A percentile compares a stretch with the other conserved stretches of the same genome.
Evolutionary conservation across 148 eudicot genomes (phyloP).

Genomic region (Dysphania ambrosioides): DNA sequence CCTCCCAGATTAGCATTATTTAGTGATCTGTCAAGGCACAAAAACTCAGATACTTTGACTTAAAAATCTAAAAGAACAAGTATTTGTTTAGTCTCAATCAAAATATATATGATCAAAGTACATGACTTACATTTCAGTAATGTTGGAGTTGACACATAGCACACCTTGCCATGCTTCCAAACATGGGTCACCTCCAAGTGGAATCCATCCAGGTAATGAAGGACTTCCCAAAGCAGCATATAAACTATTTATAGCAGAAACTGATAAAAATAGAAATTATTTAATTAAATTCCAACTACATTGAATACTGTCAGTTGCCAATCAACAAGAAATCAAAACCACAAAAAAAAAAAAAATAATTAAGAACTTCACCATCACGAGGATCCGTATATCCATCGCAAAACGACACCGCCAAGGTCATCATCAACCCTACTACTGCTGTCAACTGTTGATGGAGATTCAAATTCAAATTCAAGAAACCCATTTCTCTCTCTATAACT

Average conservation of each 20-base stretch:
- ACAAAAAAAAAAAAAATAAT: background rate
- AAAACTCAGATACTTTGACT: constrained; percentile 6
- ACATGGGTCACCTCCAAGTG: constrained; percentile 92
- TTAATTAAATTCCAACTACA: background rate
- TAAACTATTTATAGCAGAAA: constrained; percentile 72
- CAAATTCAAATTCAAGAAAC: constrained; percentile 28
- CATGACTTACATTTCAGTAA: constrained; percentile 62
- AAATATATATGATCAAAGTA: background rate
- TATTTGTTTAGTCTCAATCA: no score
- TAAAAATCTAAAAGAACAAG: background rate
- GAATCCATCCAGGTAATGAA: constrained; percentile 69
- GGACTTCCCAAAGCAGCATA: constrained; percentile 78
- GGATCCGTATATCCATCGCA: constrained; percentile 55
- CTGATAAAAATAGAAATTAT: constrained; percentile 34
- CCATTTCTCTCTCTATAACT: constrained; percentile 27
- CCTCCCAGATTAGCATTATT: constrained; percentile 71
- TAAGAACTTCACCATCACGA: constrained; percentile 53
- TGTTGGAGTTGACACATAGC: constrained; percentile 76
- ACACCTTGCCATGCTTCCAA: constrained; percentile 89
- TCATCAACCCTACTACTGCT: constrained; percentile 30
- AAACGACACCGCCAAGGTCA: constrained; percentile 30
- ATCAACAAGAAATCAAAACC: constrained; percentile 3
- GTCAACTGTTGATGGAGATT: constrained; percentile 28
- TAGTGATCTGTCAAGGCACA: constrained; percentile 51
- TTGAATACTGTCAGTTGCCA: background rate